Conservation (phyloP, 192 early-diverging fungal genomes). For the Umbelopsis ramanniana region DNA sequence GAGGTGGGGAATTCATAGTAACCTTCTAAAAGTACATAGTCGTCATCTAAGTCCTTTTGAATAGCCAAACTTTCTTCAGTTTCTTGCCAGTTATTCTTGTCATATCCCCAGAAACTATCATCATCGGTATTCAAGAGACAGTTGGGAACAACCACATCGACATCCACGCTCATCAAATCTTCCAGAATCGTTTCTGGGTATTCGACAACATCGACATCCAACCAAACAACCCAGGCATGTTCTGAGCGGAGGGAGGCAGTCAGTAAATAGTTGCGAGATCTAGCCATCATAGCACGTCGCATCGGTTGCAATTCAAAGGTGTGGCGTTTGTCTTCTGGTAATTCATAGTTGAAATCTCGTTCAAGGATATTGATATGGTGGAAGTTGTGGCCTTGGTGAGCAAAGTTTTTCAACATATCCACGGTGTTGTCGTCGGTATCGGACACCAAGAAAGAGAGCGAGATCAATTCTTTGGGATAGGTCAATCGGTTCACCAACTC, state of each 20-base stretch:
- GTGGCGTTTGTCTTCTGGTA: conserved; percentile 55
- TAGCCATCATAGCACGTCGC: conserved; percentile 61
- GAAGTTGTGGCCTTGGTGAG: conserved; percentile 16
- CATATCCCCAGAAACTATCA: conserved; percentile 45
- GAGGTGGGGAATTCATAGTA: conserved; percentile 23
- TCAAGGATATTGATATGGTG: conserved; percentile 57
- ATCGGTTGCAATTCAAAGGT: conserved; percentile 52
- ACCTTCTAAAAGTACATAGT: conserved; percentile 14
- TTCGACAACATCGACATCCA: conserved; percentile 65
- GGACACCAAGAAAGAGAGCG: conserved; percentile 64
- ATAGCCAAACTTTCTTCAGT: conserved; percentile 51
- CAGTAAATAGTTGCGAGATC: conserved; percentile 61
- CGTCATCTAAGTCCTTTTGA: conserved; percentile 36
- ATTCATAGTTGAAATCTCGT: conserved; percentile 49
- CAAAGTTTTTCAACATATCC: conserved; percentile 40
- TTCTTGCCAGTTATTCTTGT: conserved; percentile 68
- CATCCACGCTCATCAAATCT: conserved; percentile 61
- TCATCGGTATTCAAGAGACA: conserved; percentile 22
- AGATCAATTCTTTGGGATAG: conserved; percentile 63
- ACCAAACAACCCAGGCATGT: conserved; percentile 68
- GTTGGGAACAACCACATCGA: conserved; percentile 65
- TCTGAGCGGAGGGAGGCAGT: conserved; percentile 55
- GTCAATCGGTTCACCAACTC: conserved; percentile 47
- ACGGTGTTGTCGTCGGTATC: conserved; percentile 58
- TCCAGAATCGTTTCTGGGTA: conserved; percentile 56